Evolutionary conservation across 169 alveolate genomes (phyloP).

Genomic region (Plasmodium relictum): DNA sequence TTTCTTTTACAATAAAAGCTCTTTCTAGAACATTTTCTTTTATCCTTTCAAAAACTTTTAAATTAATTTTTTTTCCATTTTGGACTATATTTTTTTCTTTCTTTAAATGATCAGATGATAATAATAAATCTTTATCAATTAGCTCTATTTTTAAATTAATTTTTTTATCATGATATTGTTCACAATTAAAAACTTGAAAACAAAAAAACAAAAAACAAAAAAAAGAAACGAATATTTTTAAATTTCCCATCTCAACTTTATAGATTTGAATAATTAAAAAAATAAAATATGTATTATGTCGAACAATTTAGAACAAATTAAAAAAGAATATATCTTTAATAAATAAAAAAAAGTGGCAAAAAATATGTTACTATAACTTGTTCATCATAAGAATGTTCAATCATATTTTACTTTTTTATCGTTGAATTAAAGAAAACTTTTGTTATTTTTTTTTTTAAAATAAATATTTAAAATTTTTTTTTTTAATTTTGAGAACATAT

Average conservation of each 20-base stretch:
- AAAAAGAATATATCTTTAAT: not conserved
- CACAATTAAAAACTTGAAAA: constrained; percentile 22
- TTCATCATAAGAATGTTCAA: too few relatives aligned
- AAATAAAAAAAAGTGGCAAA: not conserved
- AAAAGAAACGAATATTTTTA: constrained; percentile 30
- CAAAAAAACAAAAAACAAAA: constrained; percentile 50
- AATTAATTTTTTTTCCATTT: constrained; percentile 53
- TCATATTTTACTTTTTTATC: too few relatives aligned
- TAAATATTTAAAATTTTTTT: not conserved
- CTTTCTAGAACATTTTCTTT: constrained; percentile 65
- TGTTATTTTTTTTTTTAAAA: too few relatives aligned
- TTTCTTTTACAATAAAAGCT: constrained; percentile 56
- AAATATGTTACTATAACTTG: too few relatives aligned
- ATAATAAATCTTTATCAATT: constrained; percentile 47
- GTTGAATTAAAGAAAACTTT: too few relatives aligned
- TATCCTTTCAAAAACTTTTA: constrained; percentile 61
- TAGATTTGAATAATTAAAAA: too few relatives aligned
- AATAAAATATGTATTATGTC: not conserved
- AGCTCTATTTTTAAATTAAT: constrained; percentile 67
- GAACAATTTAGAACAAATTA: constrained; percentile 10
- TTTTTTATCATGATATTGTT: constrained; percentile 27
- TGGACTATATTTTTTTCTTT: constrained; percentile 54
- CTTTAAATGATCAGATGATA: constrained; percentile 65
- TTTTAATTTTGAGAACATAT: constrained; percentile 5
- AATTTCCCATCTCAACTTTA: constrained; percentile 21